phyloP scores from a whole-genome alignment of 2,329 filamentous ascomycete genomes.

The Bertia moriformis region DNA sequence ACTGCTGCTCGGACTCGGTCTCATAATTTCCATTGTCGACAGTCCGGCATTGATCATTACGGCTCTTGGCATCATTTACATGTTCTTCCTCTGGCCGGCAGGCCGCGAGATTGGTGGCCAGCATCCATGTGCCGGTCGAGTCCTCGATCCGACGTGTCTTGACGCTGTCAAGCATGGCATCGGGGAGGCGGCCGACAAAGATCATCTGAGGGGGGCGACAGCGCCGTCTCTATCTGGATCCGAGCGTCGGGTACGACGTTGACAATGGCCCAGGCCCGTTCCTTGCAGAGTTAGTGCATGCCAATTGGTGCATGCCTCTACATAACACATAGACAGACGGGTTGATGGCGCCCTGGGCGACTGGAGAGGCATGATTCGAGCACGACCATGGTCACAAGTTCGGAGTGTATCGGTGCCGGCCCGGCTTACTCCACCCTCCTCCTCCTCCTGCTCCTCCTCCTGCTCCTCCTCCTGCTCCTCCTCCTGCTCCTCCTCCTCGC shows the following conservation, averaged over 20 bases:
- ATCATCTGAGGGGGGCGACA: slow-evolving; percentile 74
- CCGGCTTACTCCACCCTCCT: no score
- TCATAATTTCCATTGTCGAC: no score
- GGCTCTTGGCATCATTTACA: slow-evolving; percentile 11
- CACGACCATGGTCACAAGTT: slow-evolving; percentile 53
- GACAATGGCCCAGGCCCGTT: slow-evolving; percentile 67
- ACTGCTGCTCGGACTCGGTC: no score
- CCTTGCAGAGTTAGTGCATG: slow-evolving; percentile 36
- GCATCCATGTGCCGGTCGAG: slow-evolving; percentile 66
- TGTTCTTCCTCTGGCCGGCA: slow-evolving; percentile 11
- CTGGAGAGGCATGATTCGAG: slow-evolving; percentile 55
- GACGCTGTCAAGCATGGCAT: slow-evolving; percentile 80
- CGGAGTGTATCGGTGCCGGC: slow-evolving; percentile 32
- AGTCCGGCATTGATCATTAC: slow-evolving; percentile 15
- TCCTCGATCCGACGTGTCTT: slow-evolving; percentile 70
- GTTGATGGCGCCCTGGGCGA: slow-evolving; percentile 58
- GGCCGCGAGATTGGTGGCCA: slow-evolving; percentile 56
- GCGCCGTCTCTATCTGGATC: slow-evolving; percentile 68
- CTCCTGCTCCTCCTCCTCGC: no score
- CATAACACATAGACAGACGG: slow-evolving; percentile 81
- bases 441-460: no score
- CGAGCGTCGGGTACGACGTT: slow-evolving; percentile 78
- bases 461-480: no score
- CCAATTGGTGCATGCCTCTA: slow-evolving; percentile 58
- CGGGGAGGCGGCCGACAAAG: slow-evolving; percentile 75